Base-by-base conservation (phyloP, 352 stramenopile genomes). In the Globisporangium alternatum region DNA sequence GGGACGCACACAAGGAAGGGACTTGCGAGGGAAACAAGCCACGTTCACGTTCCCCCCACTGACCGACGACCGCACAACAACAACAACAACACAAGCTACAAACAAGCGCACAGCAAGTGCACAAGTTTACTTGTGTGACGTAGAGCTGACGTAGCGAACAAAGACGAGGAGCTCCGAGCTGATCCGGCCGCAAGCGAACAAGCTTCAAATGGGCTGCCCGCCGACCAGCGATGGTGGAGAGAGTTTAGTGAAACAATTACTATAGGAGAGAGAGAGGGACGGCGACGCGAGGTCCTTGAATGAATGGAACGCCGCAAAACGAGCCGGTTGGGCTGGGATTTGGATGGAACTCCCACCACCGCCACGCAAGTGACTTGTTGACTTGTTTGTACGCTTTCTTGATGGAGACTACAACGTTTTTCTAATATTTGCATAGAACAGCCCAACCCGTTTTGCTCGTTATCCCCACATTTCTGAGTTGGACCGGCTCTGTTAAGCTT, bases 271-370 rank as follows among this genome's bases (percentile, higher is more conserved):
- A n/a, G 12, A n/a, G 49, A 39, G 1, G 30, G 49, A 37, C 21
- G 28, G 21, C 49, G 49, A 39, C 33, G 25, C 25, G 25, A 55
- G 49, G 49, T 56, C 30, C 17, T 55, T 55, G 49, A 31, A 25
- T 53, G 45, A 21, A 54, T 54, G 49, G 49, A 56, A 56, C 28
- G 49, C 41, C 41, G 41, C 41, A 47, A 47, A 47, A 43, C 37
- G 37, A 15, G 37, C 37, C 35, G 35, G 35, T 39, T 28, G 25
- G 25, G 25, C 25, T 28, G 25, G 25, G 25, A 28, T 3, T 28
- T 28, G 25, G n/a, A n/a, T n/a, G n/a, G n/a, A n/a, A n/a, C n/a
- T n/a, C n/a, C n/a, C n/a, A n/a, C n/a, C n/a, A n/a, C n/a, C n/a
- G n/a, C n/a, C n/a, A n/a, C n/a, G n/a, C n/a, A n/a, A n/a, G n/a